These are phyloP conservation scores for Cladosporium sp. DNA, from an alignment of 2,329 filamentous ascomycete species.

Conservation along the genomic window DNA sequence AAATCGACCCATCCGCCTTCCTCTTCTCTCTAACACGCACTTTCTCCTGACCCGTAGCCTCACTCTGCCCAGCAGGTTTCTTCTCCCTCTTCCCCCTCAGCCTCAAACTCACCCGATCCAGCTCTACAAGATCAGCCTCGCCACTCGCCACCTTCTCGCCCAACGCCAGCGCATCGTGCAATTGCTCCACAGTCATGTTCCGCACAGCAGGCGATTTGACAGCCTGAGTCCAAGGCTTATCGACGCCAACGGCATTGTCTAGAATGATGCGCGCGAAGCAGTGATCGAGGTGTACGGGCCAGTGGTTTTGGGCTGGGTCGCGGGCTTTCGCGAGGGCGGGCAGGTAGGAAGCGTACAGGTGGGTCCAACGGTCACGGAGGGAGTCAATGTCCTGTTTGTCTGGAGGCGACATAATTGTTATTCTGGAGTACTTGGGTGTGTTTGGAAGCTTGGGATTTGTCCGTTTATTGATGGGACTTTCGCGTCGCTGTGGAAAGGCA, in stretches of 20 bases:
- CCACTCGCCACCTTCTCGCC: constrained; percentile 43
- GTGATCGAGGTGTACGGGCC: constrained; percentile 49
- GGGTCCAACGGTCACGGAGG: constrained; percentile 31
- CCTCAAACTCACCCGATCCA: constrained; percentile 45
- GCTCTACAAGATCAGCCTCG: constrained; percentile 40
- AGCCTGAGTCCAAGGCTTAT: constrained; percentile 47
- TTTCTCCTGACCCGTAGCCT: constrained; percentile 2
- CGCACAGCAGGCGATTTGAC: constrained; percentile 46
- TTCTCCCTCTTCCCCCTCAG: constrained; percentile 41
- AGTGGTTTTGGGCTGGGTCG: constrained; percentile 40
- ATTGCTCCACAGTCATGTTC: constrained; percentile 46
- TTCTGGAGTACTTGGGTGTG: not conserved
- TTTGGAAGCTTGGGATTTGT: not conserved
- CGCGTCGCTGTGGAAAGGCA: not conserved
- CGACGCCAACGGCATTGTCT: constrained; percentile 44
- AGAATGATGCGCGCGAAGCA: constrained; percentile 51
- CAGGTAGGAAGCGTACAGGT: constrained; percentile 34
- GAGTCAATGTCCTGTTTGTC: constrained; percentile 19
- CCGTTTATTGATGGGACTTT: not conserved
- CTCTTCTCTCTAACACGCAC: constrained; percentile 9
- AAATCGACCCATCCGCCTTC: constrained; percentile 27
- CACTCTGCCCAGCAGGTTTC: constrained; percentile 20
- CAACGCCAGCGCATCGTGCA: constrained; percentile 42
- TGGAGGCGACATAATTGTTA: not conserved
- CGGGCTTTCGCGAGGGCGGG: constrained; percentile 35